Percentiles rank a stretch among this genome's conserved stretches.
Evolutionary conservation across 1,139 yeast genomes (phyloP).

Genomic region (Zygoascus meyerae): DNA sequence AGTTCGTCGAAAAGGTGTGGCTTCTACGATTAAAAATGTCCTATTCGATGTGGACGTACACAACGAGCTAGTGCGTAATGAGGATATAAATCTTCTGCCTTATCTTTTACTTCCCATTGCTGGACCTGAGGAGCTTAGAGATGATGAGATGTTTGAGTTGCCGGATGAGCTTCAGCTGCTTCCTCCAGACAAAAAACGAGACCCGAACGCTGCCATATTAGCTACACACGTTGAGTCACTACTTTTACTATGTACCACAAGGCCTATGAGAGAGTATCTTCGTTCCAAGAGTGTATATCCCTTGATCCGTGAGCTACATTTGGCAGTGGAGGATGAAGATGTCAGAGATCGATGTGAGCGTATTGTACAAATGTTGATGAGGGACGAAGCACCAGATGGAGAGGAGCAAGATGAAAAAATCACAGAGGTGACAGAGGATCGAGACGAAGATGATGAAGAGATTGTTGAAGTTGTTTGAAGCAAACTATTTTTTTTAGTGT

Average conservation of each 20-base stretch:
- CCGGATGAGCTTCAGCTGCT: slow-evolving; percentile 86
- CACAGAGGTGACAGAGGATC: slow-evolving; percentile 31
- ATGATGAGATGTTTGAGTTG: slow-evolving; percentile 78
- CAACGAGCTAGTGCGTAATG: slow-evolving; percentile 51
- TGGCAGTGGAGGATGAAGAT: slow-evolving; percentile 56
- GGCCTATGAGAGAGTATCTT: slow-evolving; percentile 62
- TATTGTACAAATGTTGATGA: slow-evolving; percentile 77
- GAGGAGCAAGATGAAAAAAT: slow-evolving; percentile 48
- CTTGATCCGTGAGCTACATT: slow-evolving; percentile 76
- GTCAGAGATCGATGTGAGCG: slow-evolving; percentile 48
- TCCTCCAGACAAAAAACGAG: slow-evolving; percentile 72
- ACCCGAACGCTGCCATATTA: slow-evolving; percentile 59
- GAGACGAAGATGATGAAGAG: slow-evolving; percentile 24
- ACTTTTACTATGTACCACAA: slow-evolving; percentile 70
- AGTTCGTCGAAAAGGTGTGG: slow-evolving; percentile 86
- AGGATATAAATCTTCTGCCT: slow-evolving; percentile 67
- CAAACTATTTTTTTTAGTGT: too few species aligned
- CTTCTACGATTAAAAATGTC: slow-evolving; percentile 85
- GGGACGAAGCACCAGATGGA: slow-evolving; percentile 70
- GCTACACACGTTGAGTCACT: slow-evolving; percentile 68
- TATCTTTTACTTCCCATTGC: slow-evolving; percentile 79
- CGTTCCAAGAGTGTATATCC: slow-evolving; percentile 80
- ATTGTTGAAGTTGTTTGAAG: slow-evolving; percentile 4
- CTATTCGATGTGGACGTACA: slow-evolving; percentile 76
- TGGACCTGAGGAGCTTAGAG: slow-evolving; percentile 70